Percentiles rank a stretch among this genome's conserved stretches.
Evolutionary conservation across 805 yeast genomes (phyloP).

Genomic region (Hanseniaspora guilliermondii): DNA sequence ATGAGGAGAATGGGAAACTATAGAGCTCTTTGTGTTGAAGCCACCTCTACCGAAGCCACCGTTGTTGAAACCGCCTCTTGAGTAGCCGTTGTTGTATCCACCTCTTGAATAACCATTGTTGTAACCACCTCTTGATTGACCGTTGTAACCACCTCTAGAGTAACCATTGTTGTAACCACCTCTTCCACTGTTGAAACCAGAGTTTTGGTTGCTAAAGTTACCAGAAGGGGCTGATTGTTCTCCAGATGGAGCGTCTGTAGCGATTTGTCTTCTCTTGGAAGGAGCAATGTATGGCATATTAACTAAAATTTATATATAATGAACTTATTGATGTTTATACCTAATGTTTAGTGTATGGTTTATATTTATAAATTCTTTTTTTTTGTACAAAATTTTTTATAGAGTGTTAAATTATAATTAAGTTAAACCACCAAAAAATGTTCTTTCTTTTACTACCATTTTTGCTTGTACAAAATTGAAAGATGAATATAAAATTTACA

Average conservation of each 20-base stretch:
- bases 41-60: constrained; percentile 23
- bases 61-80: constrained; percentile 29
- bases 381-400: too few relatives aligned
- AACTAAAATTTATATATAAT: neutral
- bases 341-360: neutral
- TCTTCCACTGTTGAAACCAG: constrained; percentile 2
- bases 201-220: constrained; percentile 13
- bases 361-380: neutral
- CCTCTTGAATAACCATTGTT: constrained; percentile 23
- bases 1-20: constrained; percentile 32
- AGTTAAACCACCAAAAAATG: too few relatives aligned
- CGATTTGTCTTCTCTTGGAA: constrained; percentile 31
- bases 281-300: constrained; percentile 32
- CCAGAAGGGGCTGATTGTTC: neutral
- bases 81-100: constrained; percentile 29
- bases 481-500: too few relatives aligned
- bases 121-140: constrained; percentile 23
- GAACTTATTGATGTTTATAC: neutral
- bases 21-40: constrained; percentile 20
- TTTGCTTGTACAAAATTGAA: too few relatives aligned
- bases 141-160: constrained; percentile 16
- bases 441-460: too few relatives aligned
- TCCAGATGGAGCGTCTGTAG: constrained; percentile 14
- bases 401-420: too few relatives aligned
- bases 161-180: constrained; percentile 19